These are phyloP conservation scores for Aurifilum marmelostoma DNA, from an alignment of 2,329 filamentous ascomycete species.

Conservation along the genomic window DNA sequence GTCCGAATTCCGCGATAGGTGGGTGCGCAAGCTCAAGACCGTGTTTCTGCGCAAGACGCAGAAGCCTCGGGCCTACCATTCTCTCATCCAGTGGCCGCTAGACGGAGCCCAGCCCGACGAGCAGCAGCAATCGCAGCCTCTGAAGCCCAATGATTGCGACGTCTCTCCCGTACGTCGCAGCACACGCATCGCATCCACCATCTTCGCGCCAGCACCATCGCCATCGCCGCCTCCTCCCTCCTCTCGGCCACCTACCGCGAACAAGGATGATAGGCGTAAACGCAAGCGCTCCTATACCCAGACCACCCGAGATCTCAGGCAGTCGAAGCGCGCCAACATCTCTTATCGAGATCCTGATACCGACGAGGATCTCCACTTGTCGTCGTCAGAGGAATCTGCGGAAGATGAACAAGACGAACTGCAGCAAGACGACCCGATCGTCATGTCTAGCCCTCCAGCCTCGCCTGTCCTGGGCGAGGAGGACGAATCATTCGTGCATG, in stretches of 20 bases:
- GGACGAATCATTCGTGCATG: constrained; percentile 56
- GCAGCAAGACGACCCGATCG: constrained; percentile 14
- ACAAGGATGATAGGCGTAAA: constrained; percentile 18
- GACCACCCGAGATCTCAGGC: constrained; percentile 23
- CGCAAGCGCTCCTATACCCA: constrained; percentile 19
- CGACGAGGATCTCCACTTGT: constrained; percentile 28
- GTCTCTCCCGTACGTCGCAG: constrained; percentile 35
- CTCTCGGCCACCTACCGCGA: background rate
- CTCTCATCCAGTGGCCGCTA: constrained; percentile 26
- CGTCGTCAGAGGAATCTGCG: constrained; percentile 19
- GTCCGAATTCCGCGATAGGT: constrained; percentile 76
- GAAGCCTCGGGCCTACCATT: constrained; percentile 29
- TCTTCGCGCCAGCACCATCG: constrained; percentile 24
- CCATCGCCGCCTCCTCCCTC: constrained; percentile 9
- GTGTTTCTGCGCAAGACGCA: constrained; percentile 60
- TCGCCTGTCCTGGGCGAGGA: constrained; percentile 19
- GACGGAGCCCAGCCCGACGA: background rate
- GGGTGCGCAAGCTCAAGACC: constrained; percentile 70
- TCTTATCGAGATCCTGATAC: constrained; percentile 28
- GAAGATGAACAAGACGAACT: constrained; percentile 27
- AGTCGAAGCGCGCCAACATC: constrained; percentile 20
- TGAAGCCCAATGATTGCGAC: constrained; percentile 11
- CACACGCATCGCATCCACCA: constrained; percentile 34
- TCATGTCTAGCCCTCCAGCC: constrained; percentile 19
- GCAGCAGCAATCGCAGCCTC: constrained; percentile 1